phyloP scores from a whole-genome alignment of 208 protist species.

The Phytomonas francai region DNA sequence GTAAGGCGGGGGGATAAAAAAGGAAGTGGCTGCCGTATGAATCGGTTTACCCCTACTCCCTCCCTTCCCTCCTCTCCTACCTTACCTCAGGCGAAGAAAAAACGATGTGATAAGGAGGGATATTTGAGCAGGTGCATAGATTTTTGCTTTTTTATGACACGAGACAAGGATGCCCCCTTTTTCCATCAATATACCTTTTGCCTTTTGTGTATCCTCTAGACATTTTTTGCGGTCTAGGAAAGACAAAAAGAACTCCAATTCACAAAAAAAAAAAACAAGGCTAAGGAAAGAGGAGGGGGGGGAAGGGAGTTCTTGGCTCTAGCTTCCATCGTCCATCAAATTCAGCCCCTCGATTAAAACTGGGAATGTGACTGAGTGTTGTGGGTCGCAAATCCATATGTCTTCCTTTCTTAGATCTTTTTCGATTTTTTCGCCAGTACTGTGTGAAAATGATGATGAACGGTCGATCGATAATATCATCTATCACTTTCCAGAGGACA shows the following conservation, averaged over 20 bases:
- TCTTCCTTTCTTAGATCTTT: constrained; percentile 9
- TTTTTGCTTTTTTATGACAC: no score
- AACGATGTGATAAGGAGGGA: background rate
- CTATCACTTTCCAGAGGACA: constrained; percentile 40
- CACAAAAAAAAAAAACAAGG: constrained; percentile 8
- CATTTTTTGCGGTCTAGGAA: no score
- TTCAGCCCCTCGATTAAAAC: background rate
- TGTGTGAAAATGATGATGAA: constrained; percentile 40
- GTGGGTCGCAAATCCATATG: background rate
- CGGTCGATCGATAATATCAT: constrained; percentile 56
- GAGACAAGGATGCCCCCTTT: no score
- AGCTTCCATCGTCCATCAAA: background rate
- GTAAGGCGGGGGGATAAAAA: background rate
- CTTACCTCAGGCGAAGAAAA: background rate
- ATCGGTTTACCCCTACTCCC: background rate
- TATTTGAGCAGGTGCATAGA: background rate
- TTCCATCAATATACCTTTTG: no score
- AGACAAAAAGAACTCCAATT: no score
- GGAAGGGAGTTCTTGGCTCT: background rate
- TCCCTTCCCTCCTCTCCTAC: background rate
- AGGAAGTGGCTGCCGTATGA: background rate
- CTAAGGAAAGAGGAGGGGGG: no score
- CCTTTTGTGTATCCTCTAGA: no score
- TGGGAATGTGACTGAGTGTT: constrained; percentile 1
- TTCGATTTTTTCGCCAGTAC: constrained; percentile 34